These are phyloP conservation scores for Clonostachys chloroleuca DNA, from an alignment of 2,329 filamentous ascomycete genomes.

Conservation along the genomic window DNA sequence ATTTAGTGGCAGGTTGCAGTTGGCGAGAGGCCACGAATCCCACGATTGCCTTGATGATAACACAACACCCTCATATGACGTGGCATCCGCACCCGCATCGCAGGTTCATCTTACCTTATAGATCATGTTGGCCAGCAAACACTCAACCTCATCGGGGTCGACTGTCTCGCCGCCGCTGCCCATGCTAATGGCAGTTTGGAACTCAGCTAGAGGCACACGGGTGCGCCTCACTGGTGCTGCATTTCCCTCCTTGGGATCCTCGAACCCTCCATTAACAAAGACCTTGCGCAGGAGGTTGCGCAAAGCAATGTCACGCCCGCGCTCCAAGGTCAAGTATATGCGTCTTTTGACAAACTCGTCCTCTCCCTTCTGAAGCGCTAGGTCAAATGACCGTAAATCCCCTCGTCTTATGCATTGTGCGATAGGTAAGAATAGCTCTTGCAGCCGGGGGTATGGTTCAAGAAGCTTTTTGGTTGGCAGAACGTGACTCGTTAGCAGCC, in stretches of 20 bases:
- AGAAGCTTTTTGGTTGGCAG: slow-evolving; percentile 73
- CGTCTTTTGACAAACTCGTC: slow-evolving; percentile 90
- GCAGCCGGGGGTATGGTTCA: slow-evolving; percentile 69
- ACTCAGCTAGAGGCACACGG: slow-evolving; percentile 77
- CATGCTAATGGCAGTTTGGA: slow-evolving; percentile 77
- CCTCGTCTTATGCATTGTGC: slow-evolving; percentile 75
- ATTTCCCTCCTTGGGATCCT: slow-evolving; percentile 67
- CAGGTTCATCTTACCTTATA: slow-evolving; percentile 70
- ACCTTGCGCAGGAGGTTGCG: slow-evolving; percentile 91
- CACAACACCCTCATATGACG: too few relatives aligned
- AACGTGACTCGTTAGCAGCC: slow-evolving; percentile 81
- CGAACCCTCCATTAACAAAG: slow-evolving; percentile 78
- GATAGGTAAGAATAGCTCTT: slow-evolving; percentile 74
- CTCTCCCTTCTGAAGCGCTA: slow-evolving; percentile 75
- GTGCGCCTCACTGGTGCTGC: slow-evolving; percentile 63
- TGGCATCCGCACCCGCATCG: too few relatives aligned
- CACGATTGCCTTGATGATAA: too few relatives aligned
- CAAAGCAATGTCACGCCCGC: slow-evolving; percentile 85
- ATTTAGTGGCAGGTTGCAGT: too few relatives aligned
- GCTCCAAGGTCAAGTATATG: slow-evolving; percentile 91
- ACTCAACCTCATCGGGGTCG: slow-evolving; percentile 93
- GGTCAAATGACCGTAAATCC: slow-evolving; percentile 79
- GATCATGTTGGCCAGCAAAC: slow-evolving; percentile 90
- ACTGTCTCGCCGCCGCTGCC: slow-evolving; percentile 61
- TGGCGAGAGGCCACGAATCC: too few relatives aligned